Conservation (phyloP, 2,329 filamentous ascomycete species). For the Colletotrichum gigasporum region DNA sequence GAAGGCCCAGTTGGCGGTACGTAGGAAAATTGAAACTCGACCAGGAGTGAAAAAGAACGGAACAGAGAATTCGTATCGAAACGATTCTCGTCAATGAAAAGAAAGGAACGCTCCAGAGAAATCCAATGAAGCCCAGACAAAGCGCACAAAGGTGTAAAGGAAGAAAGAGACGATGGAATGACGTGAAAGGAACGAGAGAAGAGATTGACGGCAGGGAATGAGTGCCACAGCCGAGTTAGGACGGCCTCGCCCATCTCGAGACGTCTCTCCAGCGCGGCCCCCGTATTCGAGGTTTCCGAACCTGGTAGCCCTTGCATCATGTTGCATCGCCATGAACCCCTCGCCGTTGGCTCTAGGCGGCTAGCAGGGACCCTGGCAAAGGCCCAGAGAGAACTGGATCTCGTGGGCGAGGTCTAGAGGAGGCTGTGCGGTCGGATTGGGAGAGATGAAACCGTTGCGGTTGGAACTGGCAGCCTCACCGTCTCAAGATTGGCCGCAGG, state of each 20-base stretch:
- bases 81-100: constrained; percentile 8
- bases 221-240: constrained; percentile 6
- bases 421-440: constrained; percentile 25
- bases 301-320: constrained; percentile 12
- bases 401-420: constrained; percentile 6
- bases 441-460: constrained; percentile 29
- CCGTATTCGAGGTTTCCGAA: constrained; percentile 19
- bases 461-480: constrained; percentile 28
- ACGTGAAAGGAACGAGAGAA: constrained; percentile 14
- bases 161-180: constrained; percentile 8
- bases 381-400: not conserved
- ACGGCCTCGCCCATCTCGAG: constrained; percentile 13
- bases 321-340: constrained; percentile 14
- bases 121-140: constrained; percentile 22
- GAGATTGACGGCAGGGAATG: not conserved
- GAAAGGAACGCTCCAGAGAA: constrained; percentile 23
- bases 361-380: not conserved
- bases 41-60: constrained; percentile 25
- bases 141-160: constrained; percentile 13
- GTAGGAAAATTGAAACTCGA: constrained; percentile 7
- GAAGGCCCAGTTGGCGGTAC: not conserved
- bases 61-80: constrained; percentile 17
- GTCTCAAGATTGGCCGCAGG: constrained; percentile 29
- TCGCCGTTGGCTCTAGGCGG: not conserved
- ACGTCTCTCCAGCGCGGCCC: not conserved